These are phyloP conservation scores for Tetrahymena malaccensis DNA, from an alignment of 73 alveolate species.

Conservation along the genomic window DNA sequence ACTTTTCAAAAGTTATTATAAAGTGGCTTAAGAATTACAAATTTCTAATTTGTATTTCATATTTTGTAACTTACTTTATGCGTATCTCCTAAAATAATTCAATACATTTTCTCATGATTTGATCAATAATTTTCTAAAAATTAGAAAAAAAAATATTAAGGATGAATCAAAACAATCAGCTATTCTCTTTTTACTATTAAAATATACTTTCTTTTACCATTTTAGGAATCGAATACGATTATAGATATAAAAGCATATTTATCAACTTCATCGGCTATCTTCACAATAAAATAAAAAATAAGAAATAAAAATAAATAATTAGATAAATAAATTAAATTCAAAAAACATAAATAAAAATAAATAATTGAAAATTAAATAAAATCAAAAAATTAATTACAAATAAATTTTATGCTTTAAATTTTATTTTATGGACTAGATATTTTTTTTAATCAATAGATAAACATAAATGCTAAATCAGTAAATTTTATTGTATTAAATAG, in stretches of 20 bases:
- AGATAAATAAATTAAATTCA: no score
- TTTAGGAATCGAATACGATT: not conserved
- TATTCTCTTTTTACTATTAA: not conserved
- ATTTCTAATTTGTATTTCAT: not conserved
- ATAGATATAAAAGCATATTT: not conserved
- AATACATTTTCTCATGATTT: not conserved
- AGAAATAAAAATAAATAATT: no score
- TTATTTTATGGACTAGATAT: no score
- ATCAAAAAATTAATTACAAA: no score
- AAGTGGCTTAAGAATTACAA: not conserved
- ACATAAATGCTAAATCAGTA: no score
- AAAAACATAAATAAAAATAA: no score
- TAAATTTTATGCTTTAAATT: no score
- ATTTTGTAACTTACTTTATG: not conserved
- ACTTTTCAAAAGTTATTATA: not conserved
- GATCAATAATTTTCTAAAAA: no score
- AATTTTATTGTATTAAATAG: no score
- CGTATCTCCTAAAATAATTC: not conserved
- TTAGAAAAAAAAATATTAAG: not conserved
- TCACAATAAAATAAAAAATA: not conserved
- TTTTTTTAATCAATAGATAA: no score
- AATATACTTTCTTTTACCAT: not conserved
- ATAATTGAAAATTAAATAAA: no score
- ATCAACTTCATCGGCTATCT: not conserved
- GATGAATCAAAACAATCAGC: not conserved